Evolutionary conservation across 1,284 basidiomycete species (phyloP), one percentile per base, ranked within the genome.

Genomic region (Moniliophthora roreri): DNA sequence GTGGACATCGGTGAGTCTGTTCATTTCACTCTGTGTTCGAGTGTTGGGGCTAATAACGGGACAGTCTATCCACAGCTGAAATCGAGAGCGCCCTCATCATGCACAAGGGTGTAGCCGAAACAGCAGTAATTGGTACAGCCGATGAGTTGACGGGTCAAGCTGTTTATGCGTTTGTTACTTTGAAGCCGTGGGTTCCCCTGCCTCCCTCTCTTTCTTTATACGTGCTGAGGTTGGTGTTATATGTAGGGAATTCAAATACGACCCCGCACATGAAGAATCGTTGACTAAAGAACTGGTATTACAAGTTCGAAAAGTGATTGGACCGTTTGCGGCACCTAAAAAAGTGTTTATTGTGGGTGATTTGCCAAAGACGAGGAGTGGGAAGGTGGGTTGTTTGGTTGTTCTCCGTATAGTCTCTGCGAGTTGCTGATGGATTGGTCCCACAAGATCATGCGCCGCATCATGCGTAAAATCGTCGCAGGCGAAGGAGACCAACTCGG

Each of bases 341-440:
- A 91, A 89, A 75, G 86, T 98, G 64, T 87, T 84, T 71, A 77
- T 98, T 62, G 89, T 96, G 60, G 62, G 66, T 36, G 95, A 98
- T 71, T 76, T 98, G 54, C 96, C 96, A 46, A 98, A 98, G 85
- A 99, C 96, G 44, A 81, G 95, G 49, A 92, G 89, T n/a, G 96
- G 96, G 40, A 98, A 98, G 86, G 89, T 91, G 48, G 37, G 76
- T 58, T 42, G 28, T 38, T 23, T 3, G 50, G 20, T 35, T 34
- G 45, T 47, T 36, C 32, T 37, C 34, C 20, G 10, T n/a, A 34
- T 51, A 6, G 32, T 15, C 44, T 23, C 16, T 24, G 47, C 11
- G 16, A 11, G 6, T 21, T 37, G 1, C 13, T 23, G 9, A 9
- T 32, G 1, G 21, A 24, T 23, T 18, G 42, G 24, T 18, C 11